Conservation (phyloP, 2,329 filamentous ascomycete species). For the Mycogone perniciosa region DNA sequence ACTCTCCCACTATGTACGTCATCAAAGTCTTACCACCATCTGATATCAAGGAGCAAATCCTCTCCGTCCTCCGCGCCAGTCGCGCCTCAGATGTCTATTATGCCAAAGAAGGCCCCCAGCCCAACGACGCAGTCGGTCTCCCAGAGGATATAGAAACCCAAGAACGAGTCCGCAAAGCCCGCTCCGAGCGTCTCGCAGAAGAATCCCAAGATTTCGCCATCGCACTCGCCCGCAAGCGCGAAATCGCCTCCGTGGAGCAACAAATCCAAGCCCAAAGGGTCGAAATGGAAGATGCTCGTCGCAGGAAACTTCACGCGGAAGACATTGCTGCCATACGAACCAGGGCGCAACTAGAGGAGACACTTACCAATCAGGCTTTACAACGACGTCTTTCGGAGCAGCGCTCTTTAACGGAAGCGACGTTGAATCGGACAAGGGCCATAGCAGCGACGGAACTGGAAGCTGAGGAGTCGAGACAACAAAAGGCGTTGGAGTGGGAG, state of each 20-base stretch:
- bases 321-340: constrained; percentile 39
- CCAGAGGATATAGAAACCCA: constrained; percentile 43
- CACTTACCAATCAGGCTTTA: constrained; percentile 26
- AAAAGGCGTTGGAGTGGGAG: constrained; percentile 44
- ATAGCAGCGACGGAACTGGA: constrained; percentile 42
- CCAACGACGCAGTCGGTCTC: constrained; percentile 46
- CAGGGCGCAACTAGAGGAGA: constrained; percentile 42
- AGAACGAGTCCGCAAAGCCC: constrained; percentile 45
- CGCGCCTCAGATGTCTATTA: constrained; percentile 49
- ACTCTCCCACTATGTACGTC: constrained; percentile 61
- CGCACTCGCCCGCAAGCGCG: constrained; percentile 42
- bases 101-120: constrained; percentile 47
- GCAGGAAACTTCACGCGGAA: constrained; percentile 38
- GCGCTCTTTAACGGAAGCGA: constrained; percentile 39
- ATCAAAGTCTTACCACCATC: constrained; percentile 37
- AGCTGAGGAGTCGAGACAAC: constrained; percentile 37
- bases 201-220: constrained; percentile 45
- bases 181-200: constrained; percentile 37
- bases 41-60: constrained; percentile 35
- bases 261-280: constrained; percentile 43
- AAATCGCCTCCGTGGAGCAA: constrained; percentile 46
- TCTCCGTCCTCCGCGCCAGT: constrained; percentile 45
- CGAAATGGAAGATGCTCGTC: constrained; percentile 46
- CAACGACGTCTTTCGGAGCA: constrained; percentile 39
- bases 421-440: constrained; percentile 36